Percentiles rank a stretch among this genome's conserved stretches.
These are phyloP conservation scores for Lactarius hengduanensis DNA, from an alignment of 768 basidiomycete genomes.

Conservation along the genomic window DNA sequence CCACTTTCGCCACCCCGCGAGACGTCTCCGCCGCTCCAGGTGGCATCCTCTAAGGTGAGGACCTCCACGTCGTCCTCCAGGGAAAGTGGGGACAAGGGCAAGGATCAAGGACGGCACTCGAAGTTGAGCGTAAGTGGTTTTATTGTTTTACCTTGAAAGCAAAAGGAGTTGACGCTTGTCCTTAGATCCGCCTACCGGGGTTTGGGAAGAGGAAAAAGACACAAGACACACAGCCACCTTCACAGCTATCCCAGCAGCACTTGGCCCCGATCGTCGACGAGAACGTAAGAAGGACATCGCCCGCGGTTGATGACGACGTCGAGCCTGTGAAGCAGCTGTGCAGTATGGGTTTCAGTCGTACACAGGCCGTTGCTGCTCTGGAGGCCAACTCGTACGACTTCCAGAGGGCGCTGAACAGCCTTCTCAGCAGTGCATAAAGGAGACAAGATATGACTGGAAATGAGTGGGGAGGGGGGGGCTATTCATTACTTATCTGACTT, in stretches of 20 bases:
- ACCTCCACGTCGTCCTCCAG: slow-evolving; percentile 56
- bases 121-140: slow-evolving; percentile 68
- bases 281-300: slow-evolving; percentile 42
- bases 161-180: slow-evolving; percentile 21
- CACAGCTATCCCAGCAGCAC: slow-evolving; percentile 33
- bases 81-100: slow-evolving; percentile 50
- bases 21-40: slow-evolving; percentile 48
- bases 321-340: slow-evolving; percentile 76
- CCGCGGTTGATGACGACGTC: slow-evolving; percentile 67
- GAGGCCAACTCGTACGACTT: slow-evolving; percentile 86
- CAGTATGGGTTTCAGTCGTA: slow-evolving; percentile 87
- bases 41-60: slow-evolving; percentile 55
- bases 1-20: slow-evolving; percentile 35
- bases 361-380: slow-evolving; percentile 78
- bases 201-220: slow-evolving; percentile 77
- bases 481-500: background rate
- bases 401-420: slow-evolving; percentile 69
- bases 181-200: slow-evolving; percentile 65
- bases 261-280: slow-evolving; percentile 47
- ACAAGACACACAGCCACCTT: slow-evolving; percentile 46
- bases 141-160: slow-evolving; percentile 4
- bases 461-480: background rate
- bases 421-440: slow-evolving; percentile 48
- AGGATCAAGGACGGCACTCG: slow-evolving; percentile 58
- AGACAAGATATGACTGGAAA: background rate